A percentile compares a stretch with the other conserved stretches of the same genome.
Evolutionary conservation across 345 rosid genomes (phyloP).

Genomic region (Lepidium sativum): DNA sequence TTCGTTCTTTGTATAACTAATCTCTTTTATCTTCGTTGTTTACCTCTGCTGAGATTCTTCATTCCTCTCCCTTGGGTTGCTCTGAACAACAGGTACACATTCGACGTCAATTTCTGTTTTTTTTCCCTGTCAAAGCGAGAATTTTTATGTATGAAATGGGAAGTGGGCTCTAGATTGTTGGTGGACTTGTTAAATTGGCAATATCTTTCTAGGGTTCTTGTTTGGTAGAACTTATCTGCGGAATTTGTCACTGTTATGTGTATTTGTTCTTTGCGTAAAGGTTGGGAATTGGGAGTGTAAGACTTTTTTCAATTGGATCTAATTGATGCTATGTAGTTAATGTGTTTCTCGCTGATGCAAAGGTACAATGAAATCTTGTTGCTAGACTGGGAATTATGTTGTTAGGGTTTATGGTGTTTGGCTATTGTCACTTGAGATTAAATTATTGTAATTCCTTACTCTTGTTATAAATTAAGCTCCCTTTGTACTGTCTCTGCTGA

Average conservation of each 20-base stretch:
- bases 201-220: not conserved
- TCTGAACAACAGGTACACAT: not conserved
- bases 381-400: not conserved
- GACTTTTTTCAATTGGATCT: not conserved
- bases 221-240: not conserved
- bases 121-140: not conserved
- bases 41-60: not conserved
- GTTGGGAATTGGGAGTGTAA: not conserved
- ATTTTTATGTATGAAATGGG: not conserved
- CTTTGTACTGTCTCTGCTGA: not conserved
- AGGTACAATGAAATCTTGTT: not conserved
- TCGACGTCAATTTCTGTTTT: not conserved
- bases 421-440: not conserved
- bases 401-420: slow-evolving; percentile 2
- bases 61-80: not conserved
- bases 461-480: not conserved
- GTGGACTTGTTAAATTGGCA: not conserved
- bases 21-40: not conserved
- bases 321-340: not conserved
- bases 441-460: not conserved
- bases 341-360: not conserved
- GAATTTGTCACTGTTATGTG: not conserved
- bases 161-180: not conserved
- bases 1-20: not conserved
- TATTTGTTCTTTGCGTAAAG: not conserved